Evolutionary conservation across 441 rosid species (phyloP), one percentile per base, ranked within the genome.

Genomic region (Codiaeum variegatum): DNA sequence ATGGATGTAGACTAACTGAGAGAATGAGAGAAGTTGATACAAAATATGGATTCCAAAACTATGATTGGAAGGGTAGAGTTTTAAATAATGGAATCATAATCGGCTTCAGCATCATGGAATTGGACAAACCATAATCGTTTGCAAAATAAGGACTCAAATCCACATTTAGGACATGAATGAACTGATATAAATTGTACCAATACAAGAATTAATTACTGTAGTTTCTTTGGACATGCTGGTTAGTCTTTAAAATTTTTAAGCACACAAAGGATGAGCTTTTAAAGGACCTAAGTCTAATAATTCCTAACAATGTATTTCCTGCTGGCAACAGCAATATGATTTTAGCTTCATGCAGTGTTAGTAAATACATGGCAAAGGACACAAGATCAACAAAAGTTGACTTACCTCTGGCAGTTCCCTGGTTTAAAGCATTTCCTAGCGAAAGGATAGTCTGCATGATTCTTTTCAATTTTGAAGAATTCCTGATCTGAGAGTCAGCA

Each of bases 341-440:
- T 10, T 40, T 54, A 13, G 19, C n/a, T 40, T 34, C 5, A 29
- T 28, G 61, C 49, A 42, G 24, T 46, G 10, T 4, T 5, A 64
- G 64, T 13, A 59, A 63, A 59, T n/a, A 54, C 26, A 29, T 21
- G 42, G 63, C 19, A 56, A 60, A 23, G 31, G 36, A 63, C 23
- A 52, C 7, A 13, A 44, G n/a, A 40, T 19, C 19, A 63, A 44
- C 60, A 63, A 63, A 68, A 74, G 26, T 49, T 51, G 52, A 82
- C 94, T 85, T 84, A 91, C 99, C 98, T 84, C 98, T 88, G 59
- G 98, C 93, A 71, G 99, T 95, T 77, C 99, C 99, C 73, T 92
- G 98, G 79, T 92, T 95, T 78, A 95, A 81, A 36, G 98, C 99
- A 83, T 95, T 95, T 75, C 99, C 99, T 24, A 95, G 81, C 4